Base-by-base conservation (phyloP, 2,329 filamentous ascomycete genomes). In the Dothistroma pini region DNA sequence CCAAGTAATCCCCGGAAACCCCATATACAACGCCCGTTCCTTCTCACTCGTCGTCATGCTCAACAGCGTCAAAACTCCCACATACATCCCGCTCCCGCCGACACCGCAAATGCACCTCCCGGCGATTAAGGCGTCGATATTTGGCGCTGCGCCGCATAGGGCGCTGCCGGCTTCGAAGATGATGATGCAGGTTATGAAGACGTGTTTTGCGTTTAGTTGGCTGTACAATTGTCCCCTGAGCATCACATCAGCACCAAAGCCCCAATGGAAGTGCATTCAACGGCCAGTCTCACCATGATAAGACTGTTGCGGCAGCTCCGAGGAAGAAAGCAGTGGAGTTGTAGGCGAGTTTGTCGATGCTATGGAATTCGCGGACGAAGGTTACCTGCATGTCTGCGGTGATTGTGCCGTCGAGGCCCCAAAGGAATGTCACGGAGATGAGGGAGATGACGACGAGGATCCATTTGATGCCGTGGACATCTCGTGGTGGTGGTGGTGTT, bases 121-220 rank as follows among this genome's bases (percentile, higher is more conserved):
- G 29, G 74, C 62, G 51, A 75, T 74, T 16, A 72, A 35, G 7
- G 70, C 67, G 38, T 67, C 60, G 67, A 72, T 72, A 14, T 58
- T 65, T 2, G 71, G 73, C 11, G 73, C 74, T 9, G 62, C 72
- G 38, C 73, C 73, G 57, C 74, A 74, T 3, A 75, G 54, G n/a
- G 70, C 71, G 56, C 61, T 65, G 4, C 68, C 74, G 48, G 63
- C 65, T 25, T 62, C 55, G 41, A 75, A 75, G 16, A 75, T 47
- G 12, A 69, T 21, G n/a, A 68, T 52, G 31, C 55, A 65, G 21
- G 52, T 51, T 44, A 74, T 67, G 54, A 66, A 68, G 9, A 74
- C 53, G 63, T 56, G 66, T 51, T 75, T 75, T 4, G 63, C 60
- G 49, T 73, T 64, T 52, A 71, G 73, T 4, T 65, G 19, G 9